phyloP scores from a whole-genome alignment of 1,284 basidiomycete species.

The Gomphus bonarii region DNA sequence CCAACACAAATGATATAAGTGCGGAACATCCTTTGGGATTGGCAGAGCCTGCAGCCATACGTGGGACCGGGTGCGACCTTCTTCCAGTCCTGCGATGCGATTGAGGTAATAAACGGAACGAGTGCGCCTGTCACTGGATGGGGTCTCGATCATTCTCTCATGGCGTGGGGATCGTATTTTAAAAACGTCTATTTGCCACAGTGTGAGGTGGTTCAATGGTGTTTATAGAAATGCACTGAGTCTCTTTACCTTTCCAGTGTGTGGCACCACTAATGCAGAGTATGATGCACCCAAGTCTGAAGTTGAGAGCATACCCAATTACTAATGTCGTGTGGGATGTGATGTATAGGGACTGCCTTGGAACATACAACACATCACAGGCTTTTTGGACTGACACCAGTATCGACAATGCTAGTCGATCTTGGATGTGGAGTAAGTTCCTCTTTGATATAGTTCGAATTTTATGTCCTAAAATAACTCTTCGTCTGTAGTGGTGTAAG shows the following conservation, averaged over 20 bases:
- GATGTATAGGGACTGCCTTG: slow-evolving; percentile 39
- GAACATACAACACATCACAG: slow-evolving; percentile 40
- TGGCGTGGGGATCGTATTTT: slow-evolving; percentile 52
- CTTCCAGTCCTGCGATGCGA: slow-evolving; percentile 60
- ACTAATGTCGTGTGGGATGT: neutral
- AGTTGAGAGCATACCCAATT: neutral
- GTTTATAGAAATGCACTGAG: neutral
- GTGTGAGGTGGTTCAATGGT: slow-evolving; percentile 25
- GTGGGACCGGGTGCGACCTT: slow-evolving; percentile 33
- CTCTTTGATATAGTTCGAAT: neutral
- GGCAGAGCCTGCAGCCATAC: slow-evolving; percentile 46
- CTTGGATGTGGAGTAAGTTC: slow-evolving; percentile 42
- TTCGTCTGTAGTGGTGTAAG: slow-evolving; percentile 3
- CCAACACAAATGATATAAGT: slow-evolving; percentile 23
- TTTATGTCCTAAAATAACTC: neutral
- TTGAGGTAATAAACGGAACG: slow-evolving; percentile 56
- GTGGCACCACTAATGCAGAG: slow-evolving; percentile 30
- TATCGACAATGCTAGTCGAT: slow-evolving; percentile 40
- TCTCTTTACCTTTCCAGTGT: slow-evolving; percentile 26
- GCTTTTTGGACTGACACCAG: slow-evolving; percentile 40
- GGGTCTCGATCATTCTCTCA: slow-evolving; percentile 52
- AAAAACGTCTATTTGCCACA: slow-evolving; percentile 30
- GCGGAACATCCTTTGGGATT: slow-evolving; percentile 42
- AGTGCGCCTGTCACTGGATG: slow-evolving; percentile 45
- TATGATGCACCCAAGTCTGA: slow-evolving; percentile 15